Evolutionary conservation across 306 rosid genomes (phyloP).

Genomic region (Casuarina equisetifolia): DNA sequence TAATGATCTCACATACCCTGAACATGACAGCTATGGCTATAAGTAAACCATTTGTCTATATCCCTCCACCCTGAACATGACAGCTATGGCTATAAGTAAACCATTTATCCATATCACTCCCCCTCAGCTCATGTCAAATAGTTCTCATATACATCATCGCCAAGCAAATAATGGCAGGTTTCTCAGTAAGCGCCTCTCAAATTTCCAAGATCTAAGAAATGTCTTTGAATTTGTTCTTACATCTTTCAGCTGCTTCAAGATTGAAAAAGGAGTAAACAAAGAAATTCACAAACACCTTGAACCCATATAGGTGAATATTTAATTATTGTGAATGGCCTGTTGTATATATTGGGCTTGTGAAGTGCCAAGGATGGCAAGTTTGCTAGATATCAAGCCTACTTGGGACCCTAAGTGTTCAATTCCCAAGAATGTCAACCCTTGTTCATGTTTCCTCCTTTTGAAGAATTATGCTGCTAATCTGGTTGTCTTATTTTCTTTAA

Average conservation of each 20-base stretch:
- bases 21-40: neutral
- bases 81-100: neutral
- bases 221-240: neutral
- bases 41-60: neutral
- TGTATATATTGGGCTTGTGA: neutral
- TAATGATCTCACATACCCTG: neutral
- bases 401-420: neutral
- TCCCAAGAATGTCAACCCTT: neutral
- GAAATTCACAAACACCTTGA: neutral
- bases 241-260: neutral
- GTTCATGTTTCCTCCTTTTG: neutral
- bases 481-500: neutral
- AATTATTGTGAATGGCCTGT: neutral
- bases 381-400: slow-evolving; percentile 1
- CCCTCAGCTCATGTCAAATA: neutral
- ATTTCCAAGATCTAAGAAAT: neutral
- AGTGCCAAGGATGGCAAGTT: neutral
- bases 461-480: neutral
- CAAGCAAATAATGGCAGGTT: neutral
- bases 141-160: neutral
- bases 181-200: neutral
- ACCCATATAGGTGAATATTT: neutral
- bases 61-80: neutral
- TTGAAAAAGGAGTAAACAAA: neutral
- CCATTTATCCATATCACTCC: neutral